A percentile compares a stretch with the other conserved stretches of the same genome.
These are phyloP conservation scores for Pseudodiploospora longispora DNA, from an alignment of 2,329 filamentous ascomycete genomes.

Conservation along the genomic window DNA sequence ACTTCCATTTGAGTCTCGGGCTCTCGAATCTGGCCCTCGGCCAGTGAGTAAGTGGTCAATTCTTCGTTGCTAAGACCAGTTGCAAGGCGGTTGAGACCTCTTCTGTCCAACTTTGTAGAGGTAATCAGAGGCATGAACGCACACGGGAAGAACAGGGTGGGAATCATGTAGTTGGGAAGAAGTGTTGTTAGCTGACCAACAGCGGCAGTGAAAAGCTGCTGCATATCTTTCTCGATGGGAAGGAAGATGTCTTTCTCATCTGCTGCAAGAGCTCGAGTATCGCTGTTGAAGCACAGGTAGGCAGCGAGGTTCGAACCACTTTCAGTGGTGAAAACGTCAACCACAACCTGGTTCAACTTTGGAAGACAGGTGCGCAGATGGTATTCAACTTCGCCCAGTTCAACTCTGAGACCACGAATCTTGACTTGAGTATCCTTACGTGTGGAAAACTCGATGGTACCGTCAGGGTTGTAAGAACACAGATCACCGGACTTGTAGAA, in stretches of 20 bases:
- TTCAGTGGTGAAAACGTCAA: neutral
- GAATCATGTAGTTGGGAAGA: slow-evolving; percentile 7
- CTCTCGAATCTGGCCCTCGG: slow-evolving; percentile 13
- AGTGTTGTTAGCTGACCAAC: slow-evolving; percentile 5
- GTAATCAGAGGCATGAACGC: slow-evolving; percentile 6
- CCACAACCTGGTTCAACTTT: neutral
- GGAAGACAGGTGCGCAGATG: slow-evolving; percentile 2
- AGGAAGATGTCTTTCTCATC: neutral
- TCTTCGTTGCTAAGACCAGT: slow-evolving; percentile 5
- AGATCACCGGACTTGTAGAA: slow-evolving; percentile 5
- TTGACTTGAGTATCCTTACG: slow-evolving; percentile 7
- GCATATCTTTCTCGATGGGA: slow-evolving; percentile 1
- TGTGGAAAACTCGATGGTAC: slow-evolving; percentile 1
- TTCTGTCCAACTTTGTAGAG: slow-evolving; percentile 10
- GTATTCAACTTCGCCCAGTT: slow-evolving; percentile 5
- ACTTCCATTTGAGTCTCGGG: slow-evolving; percentile 15
- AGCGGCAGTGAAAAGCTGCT: slow-evolving; percentile 1
- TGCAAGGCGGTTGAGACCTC: slow-evolving; percentile 2
- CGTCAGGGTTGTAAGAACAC: slow-evolving; percentile 3
- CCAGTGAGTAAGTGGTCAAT: slow-evolving; percentile 14
- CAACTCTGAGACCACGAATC: slow-evolving; percentile 6
- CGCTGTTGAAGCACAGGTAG: neutral
- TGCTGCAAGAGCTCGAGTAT: too few relatives aligned
- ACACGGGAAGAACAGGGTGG: slow-evolving; percentile 6
- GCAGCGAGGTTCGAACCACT: slow-evolving; percentile 3